Conservation (phyloP, 2,329 filamentous ascomycete species). For the Harringtonia aguacate region DNA sequence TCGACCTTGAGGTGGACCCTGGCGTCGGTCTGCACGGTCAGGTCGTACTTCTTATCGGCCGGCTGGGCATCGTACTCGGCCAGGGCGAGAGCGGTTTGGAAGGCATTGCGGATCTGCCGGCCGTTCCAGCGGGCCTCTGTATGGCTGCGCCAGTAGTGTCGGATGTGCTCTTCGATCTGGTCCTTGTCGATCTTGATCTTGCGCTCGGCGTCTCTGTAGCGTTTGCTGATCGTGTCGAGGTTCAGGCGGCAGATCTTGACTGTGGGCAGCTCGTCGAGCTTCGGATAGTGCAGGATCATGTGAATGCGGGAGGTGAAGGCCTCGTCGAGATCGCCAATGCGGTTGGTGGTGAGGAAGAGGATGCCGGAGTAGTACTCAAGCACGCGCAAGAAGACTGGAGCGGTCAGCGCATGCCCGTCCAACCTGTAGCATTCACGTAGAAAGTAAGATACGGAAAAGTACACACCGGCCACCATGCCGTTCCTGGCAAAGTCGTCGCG, state of each 20-base stretch:
- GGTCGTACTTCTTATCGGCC: neutral
- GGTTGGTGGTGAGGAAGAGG: slow-evolving; percentile 14
- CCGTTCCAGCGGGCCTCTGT: slow-evolving; percentile 19
- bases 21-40: neutral
- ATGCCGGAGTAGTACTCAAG: slow-evolving; percentile 15
- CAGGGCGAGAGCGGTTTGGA: slow-evolving; percentile 19
- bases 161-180: slow-evolving; percentile 13
- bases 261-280: slow-evolving; percentile 13
- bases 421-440: no score
- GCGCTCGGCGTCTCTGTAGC: no score
- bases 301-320: slow-evolving; percentile 26
- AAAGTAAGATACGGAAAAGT: no score
- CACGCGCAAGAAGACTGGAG: slow-evolving; percentile 9
- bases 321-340: slow-evolving; percentile 13
- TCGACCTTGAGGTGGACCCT: slow-evolving; percentile 3
- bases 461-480: slow-evolving; percentile 9
- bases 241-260: slow-evolving; percentile 19
- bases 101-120: slow-evolving; percentile 22
- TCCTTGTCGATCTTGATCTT: slow-evolving; percentile 13
- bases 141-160: slow-evolving; percentile 9
- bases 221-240: slow-evolving; percentile 14
- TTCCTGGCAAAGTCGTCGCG: slow-evolving; percentile 9
- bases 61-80: slow-evolving; percentile 13
- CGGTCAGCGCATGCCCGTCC: neutral
- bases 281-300: slow-evolving; percentile 22